These are phyloP conservation scores for Prosopis cineraria DNA, from an alignment of 306 rosid genomes.

Conservation along the genomic window DNA sequence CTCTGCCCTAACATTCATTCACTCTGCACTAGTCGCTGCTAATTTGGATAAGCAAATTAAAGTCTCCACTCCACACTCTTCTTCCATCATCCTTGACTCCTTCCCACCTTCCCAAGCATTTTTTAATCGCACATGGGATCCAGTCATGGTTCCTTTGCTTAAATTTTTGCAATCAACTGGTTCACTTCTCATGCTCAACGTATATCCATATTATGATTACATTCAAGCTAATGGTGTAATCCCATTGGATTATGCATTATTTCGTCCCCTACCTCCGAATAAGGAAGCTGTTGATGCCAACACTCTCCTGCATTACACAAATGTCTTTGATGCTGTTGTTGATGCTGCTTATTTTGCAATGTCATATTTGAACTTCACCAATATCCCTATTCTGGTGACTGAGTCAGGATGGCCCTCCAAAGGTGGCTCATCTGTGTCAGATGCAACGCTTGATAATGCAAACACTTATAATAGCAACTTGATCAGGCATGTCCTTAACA, in stretches of 20 bases:
- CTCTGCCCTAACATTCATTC: conserved; percentile 75
- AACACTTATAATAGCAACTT: conserved; percentile 93
- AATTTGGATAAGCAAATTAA: conserved; percentile 81
- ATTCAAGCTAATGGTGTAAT: conserved; percentile 66
- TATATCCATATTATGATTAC: conserved; percentile 90
- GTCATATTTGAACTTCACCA: conserved; percentile 79
- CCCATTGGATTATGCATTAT: conserved; percentile 93
- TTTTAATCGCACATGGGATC: conserved; percentile 91
- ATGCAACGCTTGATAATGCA: conserved; percentile 84
- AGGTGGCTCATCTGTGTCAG: conserved; percentile 78
- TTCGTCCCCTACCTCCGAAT: conserved; percentile 90
- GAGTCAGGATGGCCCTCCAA: conserved; percentile 99
- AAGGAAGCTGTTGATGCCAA: conserved; percentile 93
- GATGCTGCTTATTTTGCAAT: conserved; percentile 98
- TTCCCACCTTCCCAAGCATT: conserved; percentile 99
- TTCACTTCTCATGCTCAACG: conserved; percentile 88
- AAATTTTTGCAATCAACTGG: conserved; percentile 83
- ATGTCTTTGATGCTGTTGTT: conserved; percentile 91
- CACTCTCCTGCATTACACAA: conserved; percentile 89
- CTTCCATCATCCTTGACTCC: conserved; percentile 86
- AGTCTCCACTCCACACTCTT: conserved; percentile 91
- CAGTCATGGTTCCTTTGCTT: conserved; percentile 90
- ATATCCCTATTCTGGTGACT: conserved; percentile 75
- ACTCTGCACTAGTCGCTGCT: conserved; percentile 92
- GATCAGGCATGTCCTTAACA: conserved; percentile 80